phyloP scores from a whole-genome alignment of 2,329 filamentous ascomycete genomes.

The Cladosporium sp. region DNA sequence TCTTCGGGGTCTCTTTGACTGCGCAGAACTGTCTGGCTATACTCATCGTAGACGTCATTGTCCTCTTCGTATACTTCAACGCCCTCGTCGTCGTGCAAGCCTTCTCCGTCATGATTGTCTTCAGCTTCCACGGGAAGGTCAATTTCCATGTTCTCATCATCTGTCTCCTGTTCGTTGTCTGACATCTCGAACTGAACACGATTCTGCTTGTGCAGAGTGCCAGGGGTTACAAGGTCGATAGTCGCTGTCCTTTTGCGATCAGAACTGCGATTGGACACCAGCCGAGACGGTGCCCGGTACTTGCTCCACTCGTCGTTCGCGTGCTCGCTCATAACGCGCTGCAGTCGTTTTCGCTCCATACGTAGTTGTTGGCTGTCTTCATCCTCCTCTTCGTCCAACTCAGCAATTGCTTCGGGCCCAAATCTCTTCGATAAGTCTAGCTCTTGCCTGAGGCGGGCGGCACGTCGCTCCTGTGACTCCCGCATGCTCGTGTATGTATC shows the following conservation, averaged over 20 bases:
- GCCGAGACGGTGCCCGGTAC: constrained; percentile 17
- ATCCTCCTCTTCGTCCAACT: constrained; percentile 18
- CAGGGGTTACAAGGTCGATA: constrained; percentile 30
- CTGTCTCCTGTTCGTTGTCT: constrained; percentile 16
- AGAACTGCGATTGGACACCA: constrained; percentile 10
- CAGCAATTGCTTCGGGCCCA: constrained; percentile 6
- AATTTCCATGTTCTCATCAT: constrained; percentile 15
- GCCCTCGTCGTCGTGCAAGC: constrained; percentile 9
- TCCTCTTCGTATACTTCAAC: constrained; percentile 16
- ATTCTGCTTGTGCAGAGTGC: constrained; percentile 13
- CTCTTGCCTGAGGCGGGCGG: constrained; percentile 18
- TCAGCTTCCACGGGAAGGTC: constrained; percentile 13
- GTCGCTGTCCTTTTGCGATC: constrained; percentile 15
- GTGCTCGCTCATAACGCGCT: constrained; percentile 20
- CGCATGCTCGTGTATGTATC: constrained; percentile 40
- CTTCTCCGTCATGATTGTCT: constrained; percentile 12
- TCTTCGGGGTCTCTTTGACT: constrained; percentile 24
- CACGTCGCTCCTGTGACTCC: constrained; percentile 38
- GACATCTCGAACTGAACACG: constrained; percentile 17
- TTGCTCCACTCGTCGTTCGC: constrained; percentile 14
- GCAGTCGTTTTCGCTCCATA: constrained; percentile 14
- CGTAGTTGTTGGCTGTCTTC: constrained; percentile 15
- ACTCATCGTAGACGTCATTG: constrained; percentile 32
- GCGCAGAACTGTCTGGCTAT: constrained; percentile 29
- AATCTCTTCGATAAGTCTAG: constrained; percentile 12